These are phyloP conservation scores for Pseudevernia furfuracea DNA, from an alignment of 495 filamentous ascomycete genomes.

Conservation along the genomic window DNA sequence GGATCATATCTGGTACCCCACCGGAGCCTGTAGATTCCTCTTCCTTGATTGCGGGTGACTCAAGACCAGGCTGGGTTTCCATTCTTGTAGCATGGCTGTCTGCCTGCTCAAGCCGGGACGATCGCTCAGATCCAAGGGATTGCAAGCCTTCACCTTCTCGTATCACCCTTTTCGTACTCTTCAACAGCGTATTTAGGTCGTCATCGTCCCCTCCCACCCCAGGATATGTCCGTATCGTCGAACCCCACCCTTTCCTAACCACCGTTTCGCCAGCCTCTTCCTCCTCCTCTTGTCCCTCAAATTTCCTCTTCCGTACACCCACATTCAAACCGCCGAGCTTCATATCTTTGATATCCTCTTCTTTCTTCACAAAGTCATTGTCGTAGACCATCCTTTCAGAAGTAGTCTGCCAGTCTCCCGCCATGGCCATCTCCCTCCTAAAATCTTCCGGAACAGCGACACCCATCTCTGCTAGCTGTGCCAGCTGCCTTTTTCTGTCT, in stretches of 20 bases:
- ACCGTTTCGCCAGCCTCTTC: constrained; percentile 56
- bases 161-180: constrained; percentile 27
- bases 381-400: constrained; percentile 44
- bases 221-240: constrained; percentile 58
- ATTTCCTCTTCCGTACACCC: constrained; percentile 65
- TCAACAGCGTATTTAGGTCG: constrained; percentile 67
- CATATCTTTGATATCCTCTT: constrained; percentile 38
- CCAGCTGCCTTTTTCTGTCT: constrained; percentile 75
- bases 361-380: constrained; percentile 27
- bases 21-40: constrained; percentile 20
- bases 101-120: background rate
- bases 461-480: constrained; percentile 81
- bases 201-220: constrained; percentile 45
- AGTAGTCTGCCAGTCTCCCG: constrained; percentile 82
- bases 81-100: background rate
- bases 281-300: constrained; percentile 52
- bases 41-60: constrained; percentile 25
- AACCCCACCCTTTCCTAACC: constrained; percentile 67
- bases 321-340: constrained; percentile 33
- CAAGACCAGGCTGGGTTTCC: background rate
- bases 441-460: constrained; percentile 76
- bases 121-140: background rate
- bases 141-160: constrained; percentile 27
- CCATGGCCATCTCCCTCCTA: constrained; percentile 71
- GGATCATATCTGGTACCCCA: background rate